Evolutionary conservation across 805 yeast genomes (phyloP), one percentile per base, ranked within the genome.

Genomic region (Starmerella tilneyi): DNA sequence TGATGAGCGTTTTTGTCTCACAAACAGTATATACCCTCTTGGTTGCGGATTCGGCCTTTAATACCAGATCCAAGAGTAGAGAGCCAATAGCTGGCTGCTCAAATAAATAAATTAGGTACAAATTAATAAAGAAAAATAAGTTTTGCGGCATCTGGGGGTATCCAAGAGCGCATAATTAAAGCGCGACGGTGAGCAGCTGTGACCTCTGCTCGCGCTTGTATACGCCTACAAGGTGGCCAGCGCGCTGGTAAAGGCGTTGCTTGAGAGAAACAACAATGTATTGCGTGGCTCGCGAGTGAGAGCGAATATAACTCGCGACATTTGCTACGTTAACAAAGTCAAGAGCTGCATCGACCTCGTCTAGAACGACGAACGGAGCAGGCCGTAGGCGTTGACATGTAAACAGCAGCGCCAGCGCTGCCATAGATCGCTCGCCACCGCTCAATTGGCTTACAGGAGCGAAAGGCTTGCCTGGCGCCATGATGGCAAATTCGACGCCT

Each of bases 331-430:
- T 92, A 20, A 84, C 77, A 48, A 83, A 79, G 63, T 92, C 98
- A 48, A 92, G 72, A 0, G 97, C 97, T 0, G 98, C 97, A 65
- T 92, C 98, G n/a, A 92, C 86, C 64, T 92, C 98, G 62, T 92
- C 98, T 34, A 92, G 67, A 0, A 92, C 94, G 60, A 92, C 89
- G 60, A 92, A 92, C 26, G 98, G 98, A 1, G 96, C 81, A 2
- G 96, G 96, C 42, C 80, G 89, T 63, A 68, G 82, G 0, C 94
- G 79, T 60, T 92, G 96, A 33, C 88, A 77, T 0, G 97, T 88
- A 66, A 92, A 92, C 39, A 92, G 63, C 51, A 92, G 67, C 0
- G 97, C 96, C 51, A 92, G 66, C 0, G 98, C 98, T 2, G 98
- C 98, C 61, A 92, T 80, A 2, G 96, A 84, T 60, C 88, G 86